Base-by-base conservation (phyloP, 495 filamentous ascomycete genomes). In the Parathielavia appendiculata region DNA sequence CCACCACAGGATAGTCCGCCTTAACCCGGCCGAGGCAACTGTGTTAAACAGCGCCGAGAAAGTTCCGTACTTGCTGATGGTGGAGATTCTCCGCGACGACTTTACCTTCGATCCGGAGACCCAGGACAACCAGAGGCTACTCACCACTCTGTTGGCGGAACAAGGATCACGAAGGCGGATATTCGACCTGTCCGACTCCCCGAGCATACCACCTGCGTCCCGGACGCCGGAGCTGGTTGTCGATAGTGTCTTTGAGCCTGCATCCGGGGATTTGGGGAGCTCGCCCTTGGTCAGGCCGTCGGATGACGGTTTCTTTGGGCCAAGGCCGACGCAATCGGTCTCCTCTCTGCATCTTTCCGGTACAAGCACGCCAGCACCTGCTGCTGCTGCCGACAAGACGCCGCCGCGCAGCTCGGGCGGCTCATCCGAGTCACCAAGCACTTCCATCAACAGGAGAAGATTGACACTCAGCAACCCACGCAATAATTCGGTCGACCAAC, bases 41-140 rank as follows among this genome's bases (percentile, higher is more conserved):
- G 88, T 89, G 39, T 64, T 90, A 50, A 90, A 90, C 68, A 90
- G 87, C 62, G 87, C 87, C 9, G 87, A 90, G 63, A 84, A 87
- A 62, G 87, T 90, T 16, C 87, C 87, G 9, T 90, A 87, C 66
- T 64, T 90, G 22, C 74, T 90, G 8, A 89, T 90, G 86, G 78
- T 90, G 5, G 87, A 90, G 65, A 82, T 90, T 9, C 68, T 90
- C 43, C 73, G 79, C 6, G 86, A 90, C 38, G 87, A 90, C 61
- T 89, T 90, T 65, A 82, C 82, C 54, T 90, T 90, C 62, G 81
- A 90, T 57, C 85, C 86, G 5, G 81, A 83, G 38, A 82, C 83
- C 2, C 72, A 74, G 38, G 80, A 84, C 36, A 90, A 90, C 61
- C 73, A 86, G 60, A 73, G 75, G 51, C 69, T 90, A 34, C 71